These are phyloP conservation scores for Straminergon stramineum DNA, from an alignment of 225 moss, liverwort and hornwort genomes.

Conservation along the genomic window DNA sequence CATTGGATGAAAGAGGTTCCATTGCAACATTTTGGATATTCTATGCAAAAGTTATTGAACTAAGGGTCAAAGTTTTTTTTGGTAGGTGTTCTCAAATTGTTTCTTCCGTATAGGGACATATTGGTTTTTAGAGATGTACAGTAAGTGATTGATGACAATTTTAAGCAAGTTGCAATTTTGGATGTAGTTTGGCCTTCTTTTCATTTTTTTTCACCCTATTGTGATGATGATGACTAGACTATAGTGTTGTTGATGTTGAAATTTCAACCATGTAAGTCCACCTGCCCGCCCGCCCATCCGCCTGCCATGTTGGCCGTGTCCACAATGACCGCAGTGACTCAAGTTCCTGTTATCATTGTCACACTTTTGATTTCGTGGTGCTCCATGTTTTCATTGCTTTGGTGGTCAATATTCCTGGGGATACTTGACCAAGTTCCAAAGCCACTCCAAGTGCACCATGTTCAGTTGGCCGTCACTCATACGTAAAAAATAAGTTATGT, in stretches of 20 bases:
- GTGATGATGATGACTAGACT: neutral
- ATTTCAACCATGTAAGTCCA: neutral
- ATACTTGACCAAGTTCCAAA: neutral
- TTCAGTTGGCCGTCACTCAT: no score
- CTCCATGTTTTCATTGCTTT: neutral
- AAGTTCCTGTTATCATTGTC: neutral
- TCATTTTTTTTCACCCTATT: neutral
- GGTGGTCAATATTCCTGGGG: no score
- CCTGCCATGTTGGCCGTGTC: no score
- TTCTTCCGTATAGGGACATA: neutral
- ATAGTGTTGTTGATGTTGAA: neutral
- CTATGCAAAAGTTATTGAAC: accelerated
- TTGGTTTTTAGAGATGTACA: no score
- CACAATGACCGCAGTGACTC: no score
- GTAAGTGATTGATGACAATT: accelerated
- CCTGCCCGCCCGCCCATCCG: no score
- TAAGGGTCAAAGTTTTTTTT: neutral
- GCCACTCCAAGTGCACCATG: neutral
- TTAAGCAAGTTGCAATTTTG: neutral
- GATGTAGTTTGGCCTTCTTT: neutral
- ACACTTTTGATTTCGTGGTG: neutral
- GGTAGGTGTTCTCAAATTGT: accelerated
- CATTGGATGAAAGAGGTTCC: neutral
- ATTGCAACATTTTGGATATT: neutral
- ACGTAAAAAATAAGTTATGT: no score